Base-by-base conservation (phyloP, 768 basidiomycete species). In the Lentinus tigrinus region DNA sequence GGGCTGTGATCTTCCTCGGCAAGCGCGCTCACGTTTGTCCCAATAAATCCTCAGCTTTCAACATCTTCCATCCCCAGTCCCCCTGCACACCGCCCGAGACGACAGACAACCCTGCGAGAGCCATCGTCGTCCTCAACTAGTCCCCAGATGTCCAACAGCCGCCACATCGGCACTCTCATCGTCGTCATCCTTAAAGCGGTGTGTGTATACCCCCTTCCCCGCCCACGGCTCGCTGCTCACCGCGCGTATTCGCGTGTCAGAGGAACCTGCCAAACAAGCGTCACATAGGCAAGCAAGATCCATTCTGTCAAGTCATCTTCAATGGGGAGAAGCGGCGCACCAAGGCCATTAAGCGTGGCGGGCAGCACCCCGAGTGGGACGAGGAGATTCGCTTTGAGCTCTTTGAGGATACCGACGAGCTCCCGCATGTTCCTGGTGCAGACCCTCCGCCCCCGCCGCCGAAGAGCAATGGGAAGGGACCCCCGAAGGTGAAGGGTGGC, bases 351-450 rank as follows among this genome's bases (percentile, higher is more conserved):
- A 95, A 92, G 70, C 88, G 93, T 28, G 97, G 97, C 49, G 97
- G 97, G 17, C 97, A 99, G 71, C 95, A 97, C 72, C 97, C 97
- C 5, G 94, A 94, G 74, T 99, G 97, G 95, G 97, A 99, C 70
- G 95, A 97, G 67, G 97, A 99, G 74, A 79, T 98, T 67, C 88
- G 97, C 42, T 98, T 98, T 73, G 87, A 88, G 24, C 77, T 99
- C 44, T 83, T 79, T 62, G 95, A 98, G 69, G 93, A 93, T 62
- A 54, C 57, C 9, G 56, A 64, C 21, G 63, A 62, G 63, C 76
- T 78, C n/a, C 72, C 78, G 40, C 75, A 79, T 37, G 74, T 77
- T 9, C 61, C 74, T 75, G 59, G 57, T n/a, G 60, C 56, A 47
- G 62, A 60, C 11, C 77, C 80, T 11, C 85, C 89, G 14, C 89